Percentiles rank a stretch among this genome's conserved stretches.
These are phyloP conservation scores for Aspergillus sojae DNA, from an alignment of 2,329 filamentous ascomycete genomes.

Conservation along the genomic window DNA sequence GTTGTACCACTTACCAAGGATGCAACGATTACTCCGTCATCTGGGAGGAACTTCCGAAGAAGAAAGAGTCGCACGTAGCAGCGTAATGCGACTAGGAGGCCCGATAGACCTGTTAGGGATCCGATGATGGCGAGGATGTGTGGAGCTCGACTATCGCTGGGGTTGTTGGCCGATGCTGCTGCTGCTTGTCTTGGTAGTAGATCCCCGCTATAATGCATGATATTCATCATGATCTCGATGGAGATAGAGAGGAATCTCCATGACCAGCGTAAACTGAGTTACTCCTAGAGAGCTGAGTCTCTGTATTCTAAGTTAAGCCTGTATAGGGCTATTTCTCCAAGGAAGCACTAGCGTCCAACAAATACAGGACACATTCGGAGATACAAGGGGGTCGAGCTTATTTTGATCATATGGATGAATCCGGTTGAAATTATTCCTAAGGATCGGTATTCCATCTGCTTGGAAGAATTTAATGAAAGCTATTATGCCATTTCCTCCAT, in stretches of 20 bases:
- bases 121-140: slow-evolving; percentile 45
- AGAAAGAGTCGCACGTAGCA: slow-evolving; percentile 52
- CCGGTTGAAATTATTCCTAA: not conserved
- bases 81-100: slow-evolving; percentile 45
- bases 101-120: slow-evolving; percentile 41
- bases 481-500: not conserved
- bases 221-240: not conserved
- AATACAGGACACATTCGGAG: no score
- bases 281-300: not conserved
- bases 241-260: not conserved
- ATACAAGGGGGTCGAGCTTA: no score
- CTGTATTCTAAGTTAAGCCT: not conserved
- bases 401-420: not conserved
- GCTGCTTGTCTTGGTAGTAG: not conserved
- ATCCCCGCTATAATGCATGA: not conserved
- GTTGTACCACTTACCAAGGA: slow-evolving; percentile 40
- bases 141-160: slow-evolving; percentile 11
- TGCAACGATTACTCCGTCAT: slow-evolving; percentile 52
- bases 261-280: not conserved
- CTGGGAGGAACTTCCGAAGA: slow-evolving; percentile 52
- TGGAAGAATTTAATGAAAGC: not conserved
- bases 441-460: not conserved
- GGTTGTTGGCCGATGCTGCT: not conserved
- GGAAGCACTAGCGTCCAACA: not conserved
- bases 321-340: not conserved